Base-by-base conservation (phyloP, 306 rosid genomes). In the Prunus fruticosa region DNA sequence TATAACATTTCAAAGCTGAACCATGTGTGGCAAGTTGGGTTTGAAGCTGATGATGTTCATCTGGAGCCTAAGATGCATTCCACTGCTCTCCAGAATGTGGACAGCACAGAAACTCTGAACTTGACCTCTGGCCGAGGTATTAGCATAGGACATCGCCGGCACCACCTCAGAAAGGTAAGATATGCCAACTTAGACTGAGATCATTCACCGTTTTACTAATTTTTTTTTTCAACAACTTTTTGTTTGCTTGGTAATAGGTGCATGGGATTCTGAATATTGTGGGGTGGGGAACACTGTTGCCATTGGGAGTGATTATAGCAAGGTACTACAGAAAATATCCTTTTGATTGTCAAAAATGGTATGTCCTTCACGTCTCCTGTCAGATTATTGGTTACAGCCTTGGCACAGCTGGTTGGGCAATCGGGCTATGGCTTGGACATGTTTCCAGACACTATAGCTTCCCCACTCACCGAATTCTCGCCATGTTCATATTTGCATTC, bases 11-110 rank as follows among this genome's bases (percentile, higher is more conserved):
- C 79, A 0, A 80, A 1, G 83, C 23, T 94, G 67, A 80, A 84
- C 70, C 93, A 90, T 75, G 96, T 92, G 56, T 94, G 98, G 98
- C 98, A 92, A 76, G 84, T 86, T 70, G 97, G 97, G 5, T 2
- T 32, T 2, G n/a, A 0, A 0, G 81, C 77, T 38, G 64, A 50
- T 0, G 77, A 16, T 3, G 65, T 2, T 7, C 32, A 4, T 12
- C 11, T 72, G 56, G 68, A 52, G 81, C 96, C 97, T 0, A 20
- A 4, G 53, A 6, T 0, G 23, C 98, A 94, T 58, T 79, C 80
- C 1, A 65, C 65, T 8, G 50, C 77, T 22, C 88, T 94, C 11
- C 80, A 75, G 18, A 89, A 92, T 69, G 80, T 92, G 0, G 93
- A 92, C 46, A 87, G 97, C 77, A 73, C 89, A 0, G 98, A 89